These are phyloP conservation scores for Mycena leptocephala DNA, from an alignment of 768 basidiomycete species.

Conservation along the genomic window DNA sequence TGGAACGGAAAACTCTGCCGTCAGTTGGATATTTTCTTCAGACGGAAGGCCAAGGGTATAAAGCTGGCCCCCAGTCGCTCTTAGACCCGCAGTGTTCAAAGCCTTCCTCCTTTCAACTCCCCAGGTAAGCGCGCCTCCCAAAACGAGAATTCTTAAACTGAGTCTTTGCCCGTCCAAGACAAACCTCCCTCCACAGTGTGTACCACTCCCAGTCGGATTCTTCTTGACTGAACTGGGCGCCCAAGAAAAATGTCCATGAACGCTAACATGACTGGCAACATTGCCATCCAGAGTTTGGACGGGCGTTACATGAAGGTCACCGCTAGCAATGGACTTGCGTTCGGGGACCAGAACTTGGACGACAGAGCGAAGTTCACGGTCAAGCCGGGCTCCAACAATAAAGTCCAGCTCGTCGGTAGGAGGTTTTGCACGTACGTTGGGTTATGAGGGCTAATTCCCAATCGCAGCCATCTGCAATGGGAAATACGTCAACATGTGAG, in stretches of 20 bases:
- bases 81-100: neutral
- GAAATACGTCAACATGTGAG: conserved; percentile 20
- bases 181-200: neutral
- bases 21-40: neutral
- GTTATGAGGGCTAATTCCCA: neutral
- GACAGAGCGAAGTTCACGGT: conserved; percentile 4
- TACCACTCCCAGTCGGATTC: neutral
- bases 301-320: conserved; percentile 5
- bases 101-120: neutral
- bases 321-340: conserved; percentile 1
- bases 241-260: conserved; percentile 5
- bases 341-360: neutral
- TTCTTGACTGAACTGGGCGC: neutral
- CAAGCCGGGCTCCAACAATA: neutral
- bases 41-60: neutral
- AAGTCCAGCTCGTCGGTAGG: conserved; percentile 13
- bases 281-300: conserved; percentile 4
- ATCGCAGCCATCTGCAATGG: neutral
- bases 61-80: neutral
- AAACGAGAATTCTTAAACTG: neutral
- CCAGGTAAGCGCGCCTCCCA: neutral
- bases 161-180: neutral
- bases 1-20: neutral
- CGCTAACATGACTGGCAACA: conserved; percentile 18
- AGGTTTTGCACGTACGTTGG: neutral